Conservation (phyloP, 805 yeast genomes). For the Myxozyma sirexii region DNA sequence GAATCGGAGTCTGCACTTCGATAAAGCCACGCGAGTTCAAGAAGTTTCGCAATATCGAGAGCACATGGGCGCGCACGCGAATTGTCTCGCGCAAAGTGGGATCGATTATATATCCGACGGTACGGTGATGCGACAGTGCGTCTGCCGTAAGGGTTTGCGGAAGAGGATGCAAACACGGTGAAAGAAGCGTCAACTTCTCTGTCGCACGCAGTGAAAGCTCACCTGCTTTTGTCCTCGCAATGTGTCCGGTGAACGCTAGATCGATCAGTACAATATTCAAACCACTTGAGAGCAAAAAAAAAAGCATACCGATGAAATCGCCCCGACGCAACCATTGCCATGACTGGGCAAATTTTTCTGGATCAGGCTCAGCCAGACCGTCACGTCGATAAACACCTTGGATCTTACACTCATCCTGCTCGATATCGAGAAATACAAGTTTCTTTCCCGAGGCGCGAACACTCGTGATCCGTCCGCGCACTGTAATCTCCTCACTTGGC, state of each 20-base stretch:
- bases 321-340: conserved; percentile 60
- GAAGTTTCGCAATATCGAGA: conserved; percentile 59
- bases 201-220: conserved; percentile 71
- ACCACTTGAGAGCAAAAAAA: not conserved
- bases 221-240: conserved; percentile 76
- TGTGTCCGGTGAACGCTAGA: conserved; percentile 60
- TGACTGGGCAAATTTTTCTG: conserved; percentile 48
- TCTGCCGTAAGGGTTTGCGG: conserved; percentile 63
- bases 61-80: conserved; percentile 56
- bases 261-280: not conserved
- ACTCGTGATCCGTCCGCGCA: conserved; percentile 61
- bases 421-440: conserved; percentile 66
- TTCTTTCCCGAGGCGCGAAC: conserved; percentile 70
- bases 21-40: conserved; percentile 59
- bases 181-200: conserved; percentile 53
- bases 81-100: conserved; percentile 52
- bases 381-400: conserved; percentile 65
- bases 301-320: conserved; percentile 55
- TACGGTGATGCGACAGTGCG: conserved; percentile 66
- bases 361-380: conserved; percentile 46
- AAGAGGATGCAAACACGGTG: conserved; percentile 70
- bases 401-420: conserved; percentile 59
- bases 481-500: conserved; percentile 19
- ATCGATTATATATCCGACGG: conserved; percentile 71
- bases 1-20: conserved; percentile 88